Evolutionary conservation across 257 asterid genomes (phyloP).

Genomic region (Solanum dulcamara): DNA sequence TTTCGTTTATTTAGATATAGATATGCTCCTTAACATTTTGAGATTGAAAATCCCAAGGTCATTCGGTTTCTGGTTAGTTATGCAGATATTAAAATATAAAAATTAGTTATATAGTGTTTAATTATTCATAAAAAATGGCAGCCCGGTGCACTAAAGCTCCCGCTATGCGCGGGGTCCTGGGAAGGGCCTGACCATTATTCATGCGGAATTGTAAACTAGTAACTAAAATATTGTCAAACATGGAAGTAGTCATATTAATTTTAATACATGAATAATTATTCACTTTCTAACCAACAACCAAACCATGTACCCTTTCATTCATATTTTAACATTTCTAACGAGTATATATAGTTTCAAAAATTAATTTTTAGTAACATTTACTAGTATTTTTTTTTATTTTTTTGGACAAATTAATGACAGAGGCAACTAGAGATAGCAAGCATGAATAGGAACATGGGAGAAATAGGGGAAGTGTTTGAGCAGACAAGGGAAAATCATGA

Average conservation of each 20-base stretch:
- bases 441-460: slow-evolving; percentile 48
- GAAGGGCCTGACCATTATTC: too few relatives aligned
- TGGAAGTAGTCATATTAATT: background rate
- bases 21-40: background rate
- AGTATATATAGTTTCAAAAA: background rate
- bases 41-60: background rate
- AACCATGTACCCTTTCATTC: background rate
- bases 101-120: background rate
- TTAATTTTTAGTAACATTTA: background rate
- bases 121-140: too few relatives aligned
- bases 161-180: too few relatives aligned
- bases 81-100: background rate
- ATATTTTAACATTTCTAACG: background rate
- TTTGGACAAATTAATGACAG: slow-evolving; percentile 11
- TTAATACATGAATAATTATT: background rate
- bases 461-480: slow-evolving; percentile 27
- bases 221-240: background rate
- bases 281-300: background rate
- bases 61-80: background rate
- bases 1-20: background rate
- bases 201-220: background rate
- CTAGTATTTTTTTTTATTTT: background rate
- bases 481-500: slow-evolving; percentile 30
- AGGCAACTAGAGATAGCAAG: slow-evolving; percentile 54
- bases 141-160: too few relatives aligned